Percentiles rank a stretch among this genome's conserved stretches.
Evolutionary conservation across 495 filamentous ascomycete species (phyloP).

Genomic region (Parachaetomium inaequale): DNA sequence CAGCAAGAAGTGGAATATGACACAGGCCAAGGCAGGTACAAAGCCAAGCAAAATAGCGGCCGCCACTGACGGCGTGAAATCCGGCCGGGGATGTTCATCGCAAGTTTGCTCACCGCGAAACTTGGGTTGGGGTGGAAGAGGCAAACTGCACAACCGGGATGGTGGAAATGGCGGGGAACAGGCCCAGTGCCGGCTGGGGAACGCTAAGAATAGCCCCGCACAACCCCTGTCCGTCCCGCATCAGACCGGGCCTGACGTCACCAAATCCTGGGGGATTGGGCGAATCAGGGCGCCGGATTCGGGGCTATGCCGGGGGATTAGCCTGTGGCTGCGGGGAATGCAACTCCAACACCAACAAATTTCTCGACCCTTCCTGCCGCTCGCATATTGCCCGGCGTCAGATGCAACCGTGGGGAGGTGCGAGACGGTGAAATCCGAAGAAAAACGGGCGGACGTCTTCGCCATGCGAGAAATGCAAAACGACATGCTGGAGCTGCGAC

Average conservation of each 20-base stretch:
- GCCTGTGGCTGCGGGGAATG: constrained; percentile 9
- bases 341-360: constrained; percentile 3
- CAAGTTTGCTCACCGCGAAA: background rate
- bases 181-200: background rate
- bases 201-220: background rate
- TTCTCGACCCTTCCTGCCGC: background rate
- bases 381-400: background rate
- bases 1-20: background rate
- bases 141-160: background rate
- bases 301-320: constrained; percentile 11
- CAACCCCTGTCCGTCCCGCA: background rate
- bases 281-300: constrained; percentile 12
- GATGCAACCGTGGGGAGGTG: background rate
- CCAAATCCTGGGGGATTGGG: background rate
- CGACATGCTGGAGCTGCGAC: background rate
- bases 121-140: background rate
- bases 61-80: constrained; percentile 11
- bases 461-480: background rate
- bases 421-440: background rate
- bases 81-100: background rate
- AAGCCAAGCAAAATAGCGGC: background rate
- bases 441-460: background rate
- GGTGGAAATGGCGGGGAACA: background rate
- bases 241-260: constrained; percentile 14
- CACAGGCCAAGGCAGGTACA: constrained; percentile 4